Evolutionary conservation across 306 rosid genomes (phyloP).

Genomic region (Medicago lupulina): DNA sequence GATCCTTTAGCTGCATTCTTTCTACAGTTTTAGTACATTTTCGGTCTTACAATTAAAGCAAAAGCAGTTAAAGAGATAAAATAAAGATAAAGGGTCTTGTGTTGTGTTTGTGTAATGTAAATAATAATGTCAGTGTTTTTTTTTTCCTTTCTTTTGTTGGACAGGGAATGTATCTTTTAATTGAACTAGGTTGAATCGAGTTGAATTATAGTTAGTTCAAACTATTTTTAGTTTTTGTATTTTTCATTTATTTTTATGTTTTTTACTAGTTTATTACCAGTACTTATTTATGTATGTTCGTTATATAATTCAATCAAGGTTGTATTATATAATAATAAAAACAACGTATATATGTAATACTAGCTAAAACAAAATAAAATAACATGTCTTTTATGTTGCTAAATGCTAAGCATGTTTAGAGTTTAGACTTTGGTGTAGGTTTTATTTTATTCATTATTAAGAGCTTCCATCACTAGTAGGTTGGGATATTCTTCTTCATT

Average conservation of each 20-base stretch:
- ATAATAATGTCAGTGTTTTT: constrained; percentile 40
- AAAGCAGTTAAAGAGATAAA: constrained; percentile 59
- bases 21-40: constrained; percentile 42
- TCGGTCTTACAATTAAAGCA: constrained; percentile 74
- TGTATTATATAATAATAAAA: too few species aligned
- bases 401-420: neutral
- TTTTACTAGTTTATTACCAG: too few species aligned
- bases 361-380: too few species aligned
- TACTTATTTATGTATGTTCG: too few species aligned
- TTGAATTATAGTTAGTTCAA: too few species aligned
- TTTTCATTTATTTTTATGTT: too few species aligned
- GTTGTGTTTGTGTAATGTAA: constrained; percentile 18
- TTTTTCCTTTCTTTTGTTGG: constrained; percentile 32
- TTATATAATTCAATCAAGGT: too few species aligned
- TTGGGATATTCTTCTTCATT: neutral
- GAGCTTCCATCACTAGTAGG: neutral
- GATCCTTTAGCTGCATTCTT: constrained; percentile 39
- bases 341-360: too few species aligned
- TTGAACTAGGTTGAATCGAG: too few species aligned
- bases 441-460: neutral
- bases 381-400: constrained; percentile 15
- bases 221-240: too few species aligned
- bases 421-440: neutral
- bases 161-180: constrained; percentile 79
- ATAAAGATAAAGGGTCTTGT: constrained; percentile 67